Evolutionary conservation across 78 protist species (phyloP), one percentile per base, ranked within the genome.

Genomic region (Dictyostelium brefeldianum): DNA sequence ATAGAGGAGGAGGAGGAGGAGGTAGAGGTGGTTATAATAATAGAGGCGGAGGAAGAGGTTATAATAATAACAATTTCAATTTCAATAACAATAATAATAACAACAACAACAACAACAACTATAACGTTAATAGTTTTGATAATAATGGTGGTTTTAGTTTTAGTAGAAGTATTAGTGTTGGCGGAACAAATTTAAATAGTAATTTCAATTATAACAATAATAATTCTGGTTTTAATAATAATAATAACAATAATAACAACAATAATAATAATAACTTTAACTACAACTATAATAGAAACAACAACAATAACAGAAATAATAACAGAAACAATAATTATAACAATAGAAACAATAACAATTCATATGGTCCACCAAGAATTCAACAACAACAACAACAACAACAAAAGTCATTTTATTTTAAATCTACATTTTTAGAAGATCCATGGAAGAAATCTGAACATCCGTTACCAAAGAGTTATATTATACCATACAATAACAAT

Each of bases 391-490:
- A 71, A 71, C 2, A 9, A 3, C 56, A 73, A 31, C 47, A 73
- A 4, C 50, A 29, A 73, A 22, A 73, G 50, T 65, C 75, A 5
- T 81, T 65, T 48, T 81, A 65, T 15, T 81, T 50, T 31, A 81
- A 81, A 50, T 43, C 27, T 20, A 65, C 89, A 47, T 81, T 80
- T 29, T 46, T 81, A 9, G 89, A 81, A 50, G 89, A 81, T 27
- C 89, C 89, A 43, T 81, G 89, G 89, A 67, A 67, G 43, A 43
- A 81, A 25, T 43, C 57, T 7, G 7, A 9, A 43, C 56, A 73
- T 11, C 80, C 80, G 10, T 20, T 73, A 43, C 36, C 57, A 8
- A 10, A 31, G 1, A n/a, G 12, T 31, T n/a, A 11, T 22, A 6
- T 73, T 43, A 6, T 73, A n/a, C 10, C 48, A 27, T 12, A 36